phyloP scores from a whole-genome alignment of 225 moss, liverwort and hornwort genomes.

The Pseudoscleropodium purum region DNA sequence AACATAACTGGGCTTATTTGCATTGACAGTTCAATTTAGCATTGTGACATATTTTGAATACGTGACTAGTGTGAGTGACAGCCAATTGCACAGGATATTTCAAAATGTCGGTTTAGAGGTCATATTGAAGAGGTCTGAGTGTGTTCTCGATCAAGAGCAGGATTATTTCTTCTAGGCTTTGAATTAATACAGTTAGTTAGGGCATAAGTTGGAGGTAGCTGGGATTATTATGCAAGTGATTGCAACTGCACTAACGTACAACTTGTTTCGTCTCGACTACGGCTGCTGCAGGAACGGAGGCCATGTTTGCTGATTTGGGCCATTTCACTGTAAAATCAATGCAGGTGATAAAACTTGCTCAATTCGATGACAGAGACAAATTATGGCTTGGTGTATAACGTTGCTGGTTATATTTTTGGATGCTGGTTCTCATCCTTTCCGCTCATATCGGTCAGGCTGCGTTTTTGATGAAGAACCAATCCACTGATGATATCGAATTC shows the following conservation, averaged over 20 bases:
- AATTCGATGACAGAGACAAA: not conserved
- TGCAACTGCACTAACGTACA: not conserved
- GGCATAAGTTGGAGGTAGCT: not conserved
- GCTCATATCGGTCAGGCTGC: conserved; percentile 27
- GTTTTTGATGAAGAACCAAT: conserved; percentile 23
- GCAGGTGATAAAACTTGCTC: conserved; percentile 18
- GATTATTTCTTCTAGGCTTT: not conserved
- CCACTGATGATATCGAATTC: not conserved
- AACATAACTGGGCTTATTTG: too few relatives aligned
- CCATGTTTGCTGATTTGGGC: conserved; percentile 52
- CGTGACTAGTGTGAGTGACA: not conserved
- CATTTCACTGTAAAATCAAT: conserved; percentile 35
- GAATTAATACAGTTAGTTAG: not conserved
- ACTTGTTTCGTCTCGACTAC: not conserved
- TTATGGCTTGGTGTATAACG: not conserved
- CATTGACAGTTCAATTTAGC: not conserved
- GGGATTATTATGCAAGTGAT: not conserved
- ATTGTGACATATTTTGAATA: not conserved
- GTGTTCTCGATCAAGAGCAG: not conserved
- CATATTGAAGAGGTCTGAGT: not conserved
- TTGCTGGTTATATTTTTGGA: not conserved
- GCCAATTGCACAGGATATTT: not conserved
- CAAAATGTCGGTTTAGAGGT: not conserved
- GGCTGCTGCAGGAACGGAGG: conserved; percentile 29
- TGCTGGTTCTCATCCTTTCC: not conserved